Conservation (phyloP, 306 rosid genomes). For the Adenanthera pavonina region DNA sequence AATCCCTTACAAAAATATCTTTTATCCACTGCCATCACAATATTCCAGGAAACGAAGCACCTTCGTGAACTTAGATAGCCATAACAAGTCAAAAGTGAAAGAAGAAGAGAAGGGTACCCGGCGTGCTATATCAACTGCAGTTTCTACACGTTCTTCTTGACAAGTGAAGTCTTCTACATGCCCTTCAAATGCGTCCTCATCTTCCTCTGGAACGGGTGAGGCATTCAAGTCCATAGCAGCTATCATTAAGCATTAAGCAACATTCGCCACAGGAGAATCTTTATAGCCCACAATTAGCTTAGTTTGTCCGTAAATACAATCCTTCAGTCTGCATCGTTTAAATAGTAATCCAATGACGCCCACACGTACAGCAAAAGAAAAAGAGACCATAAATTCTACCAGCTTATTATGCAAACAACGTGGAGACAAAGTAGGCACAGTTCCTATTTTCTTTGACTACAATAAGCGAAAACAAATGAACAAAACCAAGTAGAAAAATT, state of each 20-base stretch:
- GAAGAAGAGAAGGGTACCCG: slow-evolving; percentile 62
- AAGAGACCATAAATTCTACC: neutral
- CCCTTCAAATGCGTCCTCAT: slow-evolving; percentile 77
- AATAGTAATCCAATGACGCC: slow-evolving; percentile 28
- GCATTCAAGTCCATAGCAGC: slow-evolving; percentile 99
- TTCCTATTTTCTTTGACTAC: neutral
- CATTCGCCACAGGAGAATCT: slow-evolving; percentile 49
- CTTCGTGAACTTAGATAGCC: slow-evolving; percentile 12
- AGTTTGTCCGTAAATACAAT: neutral
- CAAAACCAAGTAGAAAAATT: neutral
- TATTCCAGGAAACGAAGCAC: slow-evolving; percentile 27
- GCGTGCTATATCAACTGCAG: slow-evolving; percentile 81
- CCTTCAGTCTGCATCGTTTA: slow-evolving; percentile 45
- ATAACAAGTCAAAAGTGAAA: neutral
- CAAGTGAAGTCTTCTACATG: slow-evolving; percentile 60
- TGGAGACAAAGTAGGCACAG: neutral
- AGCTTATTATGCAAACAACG: slow-evolving; percentile 13
- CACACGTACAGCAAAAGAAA: neutral
- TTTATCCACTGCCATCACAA: slow-evolving; percentile 28
- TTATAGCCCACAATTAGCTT: slow-evolving; percentile 34
- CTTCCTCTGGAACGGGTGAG: slow-evolving; percentile 94
- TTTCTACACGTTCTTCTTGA: slow-evolving; percentile 79
- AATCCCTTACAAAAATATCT: slow-evolving; percentile 14
- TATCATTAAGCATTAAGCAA: slow-evolving; percentile 74
- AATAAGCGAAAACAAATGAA: neutral